phyloP scores from a whole-genome alignment of 2,329 filamentous ascomycete genomes.

The Diaporthe sp. region DNA sequence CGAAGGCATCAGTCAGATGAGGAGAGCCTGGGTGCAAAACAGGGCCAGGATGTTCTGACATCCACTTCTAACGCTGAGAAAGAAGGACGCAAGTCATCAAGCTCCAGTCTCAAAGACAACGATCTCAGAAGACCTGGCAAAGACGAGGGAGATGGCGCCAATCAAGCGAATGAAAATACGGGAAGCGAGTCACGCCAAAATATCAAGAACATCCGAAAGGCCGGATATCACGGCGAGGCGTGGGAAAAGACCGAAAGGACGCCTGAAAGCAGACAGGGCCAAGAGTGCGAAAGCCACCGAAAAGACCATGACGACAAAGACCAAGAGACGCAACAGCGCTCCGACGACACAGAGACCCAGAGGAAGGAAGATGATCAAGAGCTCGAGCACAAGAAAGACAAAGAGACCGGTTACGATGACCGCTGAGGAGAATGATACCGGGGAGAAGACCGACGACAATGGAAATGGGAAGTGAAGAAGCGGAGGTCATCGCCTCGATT shows the following conservation, averaged over 20 bases:
- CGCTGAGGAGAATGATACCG: not conserved
- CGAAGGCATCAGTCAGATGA: not conserved
- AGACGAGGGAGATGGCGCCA: not conserved
- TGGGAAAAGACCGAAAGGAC: not conserved
- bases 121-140: not conserved
- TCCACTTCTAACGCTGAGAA: not conserved
- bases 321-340: not conserved
- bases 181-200: not conserved
- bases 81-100: not conserved
- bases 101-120: not conserved
- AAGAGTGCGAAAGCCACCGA: not conserved
- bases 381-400: not conserved
- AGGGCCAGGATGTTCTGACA: not conserved
- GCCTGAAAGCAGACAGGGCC: not conserved
- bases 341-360: not conserved
- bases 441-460: not conserved
- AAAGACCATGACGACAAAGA: not conserved
- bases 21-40: not conserved
- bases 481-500: not conserved
- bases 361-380: not conserved
- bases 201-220: not conserved
- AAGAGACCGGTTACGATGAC: conserved; percentile 3
- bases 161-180: not conserved
- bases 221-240: not conserved
- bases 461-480: not conserved